These are phyloP conservation scores for Microsporum audouinii DNA, from an alignment of 2,329 filamentous ascomycete species.

Conservation along the genomic window DNA sequence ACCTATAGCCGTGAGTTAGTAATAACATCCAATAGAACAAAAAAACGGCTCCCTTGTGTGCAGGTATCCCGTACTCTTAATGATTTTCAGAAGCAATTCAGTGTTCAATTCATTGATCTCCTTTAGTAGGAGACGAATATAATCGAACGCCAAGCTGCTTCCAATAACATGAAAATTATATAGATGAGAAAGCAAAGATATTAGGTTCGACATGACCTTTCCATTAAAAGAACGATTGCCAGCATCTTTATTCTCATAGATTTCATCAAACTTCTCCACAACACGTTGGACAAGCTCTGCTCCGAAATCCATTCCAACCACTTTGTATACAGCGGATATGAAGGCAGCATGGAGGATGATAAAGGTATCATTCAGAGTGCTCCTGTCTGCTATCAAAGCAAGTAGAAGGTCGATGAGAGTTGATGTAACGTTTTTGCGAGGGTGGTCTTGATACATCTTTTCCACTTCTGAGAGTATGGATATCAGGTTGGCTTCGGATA, in stretches of 20 bases:
- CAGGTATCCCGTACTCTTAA: conserved; percentile 45
- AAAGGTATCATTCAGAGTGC: conserved; percentile 73
- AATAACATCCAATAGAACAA: conserved; percentile 9
- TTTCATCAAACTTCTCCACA: conserved; percentile 60
- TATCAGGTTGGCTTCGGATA: conserved; percentile 82
- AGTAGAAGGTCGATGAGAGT: conserved; percentile 67
- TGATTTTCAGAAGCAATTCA: conserved; percentile 72
- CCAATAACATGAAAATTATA: conserved; percentile 88
- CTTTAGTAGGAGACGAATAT: conserved; percentile 64
- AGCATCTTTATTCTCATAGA: conserved; percentile 39
- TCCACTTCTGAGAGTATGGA: conserved; percentile 75
- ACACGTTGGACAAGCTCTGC: conserved; percentile 72
- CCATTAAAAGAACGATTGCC: conserved; percentile 24
- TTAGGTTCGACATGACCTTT: conserved; percentile 63
- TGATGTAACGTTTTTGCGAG: conserved; percentile 78
- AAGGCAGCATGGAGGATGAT: conserved; percentile 86
- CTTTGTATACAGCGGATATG: conserved; percentile 73
- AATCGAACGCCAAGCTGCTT: conserved; percentile 77
- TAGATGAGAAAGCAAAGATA: conserved; percentile 71
- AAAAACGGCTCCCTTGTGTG: neutral
- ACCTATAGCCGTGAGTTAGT: conserved; percentile 26
- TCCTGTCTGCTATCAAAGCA: conserved; percentile 66
- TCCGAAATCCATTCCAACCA: conserved; percentile 79
- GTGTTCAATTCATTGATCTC: conserved; percentile 76
- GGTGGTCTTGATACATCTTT: conserved; percentile 68